Base-by-base conservation (phyloP, 2,329 filamentous ascomycete genomes). In the Lachnellula hyalina region DNA sequence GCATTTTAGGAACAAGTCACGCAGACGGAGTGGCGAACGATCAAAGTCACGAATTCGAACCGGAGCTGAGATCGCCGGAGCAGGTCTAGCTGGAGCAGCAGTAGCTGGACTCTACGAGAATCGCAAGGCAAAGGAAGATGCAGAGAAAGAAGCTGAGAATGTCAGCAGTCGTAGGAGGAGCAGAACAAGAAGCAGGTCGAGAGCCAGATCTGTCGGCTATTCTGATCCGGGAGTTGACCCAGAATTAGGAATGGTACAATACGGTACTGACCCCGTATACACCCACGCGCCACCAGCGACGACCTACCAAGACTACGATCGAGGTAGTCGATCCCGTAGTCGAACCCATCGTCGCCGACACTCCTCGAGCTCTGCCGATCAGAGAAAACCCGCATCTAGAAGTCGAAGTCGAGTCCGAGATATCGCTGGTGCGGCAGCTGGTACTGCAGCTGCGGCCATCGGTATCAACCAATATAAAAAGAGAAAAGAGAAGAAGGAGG, bases 221-320 rank as follows among this genome's bases (percentile, higher is more conserved):
- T 75, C 76, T 64, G 75, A 78, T 70, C 72, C 73, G 67, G 72
- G 71, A 61, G 60, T 66, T 84, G 82, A 85, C 81, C 78, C 77
- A 75, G 81, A 84, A 74, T 74, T 85, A 83, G 83, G 82, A 74
- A 77, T 85, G 77, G 81, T 86, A 78, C 80, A 85, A 70, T 86
- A 86, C 75, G 83, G 83, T 63, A 75, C 74, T 67, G 76, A 78
- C 61, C 81, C 82, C 64, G 75, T 86, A 61, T 71, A 72, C 61
- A 74, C 74, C 61, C 70, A 63, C 28, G 28, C 28, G 8, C 28
- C 8, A 48, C 53, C 61, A 50, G 62, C 61, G 61, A 65, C 63
- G 61, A 69, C 61, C 44, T 65, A 67, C 53, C 58, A 60, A 49
- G 59, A 59, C n/a, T 57, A 63, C 52, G 63, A 65, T 60, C 63